phyloP scores from a whole-genome alignment of 768 basidiomycete genomes.

The Chlorophyllum brunneum region DNA sequence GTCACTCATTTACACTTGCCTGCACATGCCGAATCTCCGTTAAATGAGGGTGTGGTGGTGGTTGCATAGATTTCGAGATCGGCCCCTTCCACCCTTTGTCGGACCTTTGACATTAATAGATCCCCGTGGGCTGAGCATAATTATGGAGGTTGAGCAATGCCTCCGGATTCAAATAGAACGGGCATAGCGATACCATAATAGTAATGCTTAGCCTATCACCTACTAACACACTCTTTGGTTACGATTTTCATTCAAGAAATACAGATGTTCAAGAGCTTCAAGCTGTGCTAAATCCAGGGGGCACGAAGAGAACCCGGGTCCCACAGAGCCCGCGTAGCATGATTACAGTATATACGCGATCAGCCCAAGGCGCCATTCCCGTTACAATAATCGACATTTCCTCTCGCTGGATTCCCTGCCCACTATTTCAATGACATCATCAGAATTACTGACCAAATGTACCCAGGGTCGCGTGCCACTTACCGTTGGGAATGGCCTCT shows the following conservation, averaged over 20 bases:
- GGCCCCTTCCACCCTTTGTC: neutral
- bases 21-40: slow-evolving; percentile 1
- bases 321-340: neutral
- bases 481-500: slow-evolving; percentile 46
- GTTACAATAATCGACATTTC: slow-evolving; percentile 58
- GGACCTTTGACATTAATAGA: slow-evolving; percentile 4
- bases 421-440: slow-evolving; percentile 29
- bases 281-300: too few species aligned
- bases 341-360: neutral
- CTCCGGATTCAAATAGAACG: slow-evolving; percentile 3
- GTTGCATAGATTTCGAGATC: neutral
- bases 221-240: too few species aligned
- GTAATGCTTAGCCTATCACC: too few species aligned
- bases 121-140: neutral
- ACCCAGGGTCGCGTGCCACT: slow-evolving; percentile 15
- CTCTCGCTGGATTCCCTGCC: slow-evolving; percentile 49
- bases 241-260: too few species aligned
- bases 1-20: slow-evolving; percentile 2
- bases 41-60: neutral
- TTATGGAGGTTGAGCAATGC: neutral
- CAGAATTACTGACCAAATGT: neutral
- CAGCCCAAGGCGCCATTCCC: slow-evolving; percentile 51
- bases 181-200: too few species aligned
- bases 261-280: too few species aligned
- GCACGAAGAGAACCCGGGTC: neutral